Evolutionary conservation across 2,329 filamentous ascomycete genomes (phyloP), one percentile per base, ranked within the genome.

Genomic region (Fusarium falciforme): DNA sequence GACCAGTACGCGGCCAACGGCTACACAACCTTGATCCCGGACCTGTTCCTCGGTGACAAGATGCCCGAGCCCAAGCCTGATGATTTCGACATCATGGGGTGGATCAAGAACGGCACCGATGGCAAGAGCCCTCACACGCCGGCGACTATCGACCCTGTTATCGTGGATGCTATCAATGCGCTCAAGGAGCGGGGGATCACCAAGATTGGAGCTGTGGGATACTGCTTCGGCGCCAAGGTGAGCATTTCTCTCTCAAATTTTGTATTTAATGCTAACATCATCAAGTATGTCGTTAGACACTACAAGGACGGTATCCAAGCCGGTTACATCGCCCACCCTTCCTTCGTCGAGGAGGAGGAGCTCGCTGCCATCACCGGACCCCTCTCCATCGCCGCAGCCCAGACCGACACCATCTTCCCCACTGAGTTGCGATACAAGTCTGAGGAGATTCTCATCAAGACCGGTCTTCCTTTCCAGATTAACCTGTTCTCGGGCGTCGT

Each of bases 251-350:
- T 0, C 3, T 2, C 12, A 0, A 8, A 4, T 8, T 12, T 3
- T 8, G 6, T 1, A 17, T 17, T 14, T 4, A 14, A 5, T 38
- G 7, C 64, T 68, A 16, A 71, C 47, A 61, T 40, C 12, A 7
- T 10, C 31, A 17, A 92, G 89, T 95, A 93, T 81, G 89, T 94
- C 36, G 87, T 88, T 62, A 90, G 94, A 47, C 93, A 92, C 85
- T 87, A 87, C 84, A 86, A 87, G 66, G 57, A 85, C 65, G 85
- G 84, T 6, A 84, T 91, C 27, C 86, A 91, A 64, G 91, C 79
- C 8, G 91, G 88, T 6, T 93, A 87, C 75, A 85, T 87, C 10
- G 92, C 91, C 1, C 92, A 94, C 78, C 92, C 92, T 0, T 90
- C 87, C 40, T 87, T 91, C 70, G 86, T 93, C 5, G 84, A 87